Evolutionary conservation across 2,329 filamentous ascomycete species (phyloP).

Genomic region (Scedosporium aurantiacum): DNA sequence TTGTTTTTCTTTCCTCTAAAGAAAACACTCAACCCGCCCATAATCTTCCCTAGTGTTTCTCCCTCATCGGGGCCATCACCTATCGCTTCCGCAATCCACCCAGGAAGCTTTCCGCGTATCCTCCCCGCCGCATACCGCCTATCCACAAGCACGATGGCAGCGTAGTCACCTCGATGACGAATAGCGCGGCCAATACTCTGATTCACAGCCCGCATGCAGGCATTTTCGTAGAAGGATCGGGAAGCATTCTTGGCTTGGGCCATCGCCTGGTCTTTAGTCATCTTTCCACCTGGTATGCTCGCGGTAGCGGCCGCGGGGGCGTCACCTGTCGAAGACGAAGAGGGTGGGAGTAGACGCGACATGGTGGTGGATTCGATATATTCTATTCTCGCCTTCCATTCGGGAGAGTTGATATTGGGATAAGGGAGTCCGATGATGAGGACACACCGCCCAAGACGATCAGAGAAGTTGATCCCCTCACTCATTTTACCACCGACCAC

Average conservation of each 20-base stretch:
- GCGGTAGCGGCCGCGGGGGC: not conserved
- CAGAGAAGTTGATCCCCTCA: constrained; percentile 97
- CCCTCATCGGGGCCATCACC: not conserved
- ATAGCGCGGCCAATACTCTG: constrained; percentile 93
- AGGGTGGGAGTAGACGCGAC: constrained; percentile 19
- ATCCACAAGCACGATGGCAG: constrained; percentile 79
- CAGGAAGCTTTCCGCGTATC: constrained; percentile 70
- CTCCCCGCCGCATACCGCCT: constrained; percentile 62
- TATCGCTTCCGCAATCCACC: constrained; percentile 54
- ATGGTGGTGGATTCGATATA: constrained; percentile 61
- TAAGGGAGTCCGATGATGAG: constrained; percentile 89
- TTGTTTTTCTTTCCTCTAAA: not conserved
- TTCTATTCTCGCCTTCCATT: constrained; percentile 87
- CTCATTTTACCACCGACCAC: constrained; percentile 92
- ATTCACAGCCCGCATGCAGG: constrained; percentile 94
- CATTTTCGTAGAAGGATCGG: constrained; percentile 81
- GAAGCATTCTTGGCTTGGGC: constrained; percentile 43
- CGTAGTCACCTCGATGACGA: constrained; percentile 78
- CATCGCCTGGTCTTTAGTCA: constrained; percentile 16
- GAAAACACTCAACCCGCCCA: constrained; percentile 3
- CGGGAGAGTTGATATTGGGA: constrained; percentile 76
- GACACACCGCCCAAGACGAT: constrained; percentile 78
- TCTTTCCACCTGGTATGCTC: constrained; percentile 7
- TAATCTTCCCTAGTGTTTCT: not conserved
- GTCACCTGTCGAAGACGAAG: not conserved